Percentiles rank a stretch among this genome's conserved stretches.
Evolutionary conservation across 2,329 filamentous ascomycete genomes (phyloP).

Genomic region (Dryadomyces sulphureus): DNA sequence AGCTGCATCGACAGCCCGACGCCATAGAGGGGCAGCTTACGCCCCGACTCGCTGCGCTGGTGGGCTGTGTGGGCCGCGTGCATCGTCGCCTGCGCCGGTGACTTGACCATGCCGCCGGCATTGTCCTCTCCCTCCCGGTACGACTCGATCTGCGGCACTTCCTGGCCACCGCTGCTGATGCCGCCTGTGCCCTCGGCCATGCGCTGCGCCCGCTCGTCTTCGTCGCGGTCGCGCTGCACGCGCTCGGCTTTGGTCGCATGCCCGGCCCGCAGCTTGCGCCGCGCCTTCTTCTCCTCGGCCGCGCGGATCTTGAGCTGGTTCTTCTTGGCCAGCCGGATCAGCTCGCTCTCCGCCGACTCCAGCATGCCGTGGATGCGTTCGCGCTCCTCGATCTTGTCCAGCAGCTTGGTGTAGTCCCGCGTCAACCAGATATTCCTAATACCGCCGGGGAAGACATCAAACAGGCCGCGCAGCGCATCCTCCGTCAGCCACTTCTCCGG

Average conservation of each 20-base stretch:
- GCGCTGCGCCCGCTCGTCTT: slow-evolving; percentile 33
- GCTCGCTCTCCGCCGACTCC: slow-evolving; percentile 69
- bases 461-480: slow-evolving; percentile 67
- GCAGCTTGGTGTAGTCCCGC: slow-evolving; percentile 67
- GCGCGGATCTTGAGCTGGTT: slow-evolving; percentile 55
- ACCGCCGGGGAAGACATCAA: slow-evolving; percentile 91
- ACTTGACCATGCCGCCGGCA: slow-evolving; percentile 2
- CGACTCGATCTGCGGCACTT: slow-evolving; percentile 34
- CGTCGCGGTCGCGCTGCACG: slow-evolving; percentile 27
- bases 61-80: too few species aligned
- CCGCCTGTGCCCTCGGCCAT: slow-evolving; percentile 36
- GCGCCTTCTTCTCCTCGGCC: slow-evolving; percentile 48
- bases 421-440: slow-evolving; percentile 96
- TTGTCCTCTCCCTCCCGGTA: slow-evolving; percentile 11
- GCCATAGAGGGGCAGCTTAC: slow-evolving; percentile 26
- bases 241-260: slow-evolving; percentile 36
- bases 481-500: slow-evolving; percentile 80
- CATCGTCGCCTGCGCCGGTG: neutral
- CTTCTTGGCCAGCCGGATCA: slow-evolving; percentile 69
- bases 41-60: slow-evolving; percentile 32
- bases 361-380: slow-evolving; percentile 56
- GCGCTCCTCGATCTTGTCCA: slow-evolving; percentile 69
- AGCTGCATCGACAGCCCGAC: slow-evolving; percentile 33
- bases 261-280: slow-evolving; percentile 35
- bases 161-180: slow-evolving; percentile 34